These are phyloP conservation scores for Syzygium oleosum DNA, from an alignment of 345 rosid species.

Conservation along the genomic window DNA sequence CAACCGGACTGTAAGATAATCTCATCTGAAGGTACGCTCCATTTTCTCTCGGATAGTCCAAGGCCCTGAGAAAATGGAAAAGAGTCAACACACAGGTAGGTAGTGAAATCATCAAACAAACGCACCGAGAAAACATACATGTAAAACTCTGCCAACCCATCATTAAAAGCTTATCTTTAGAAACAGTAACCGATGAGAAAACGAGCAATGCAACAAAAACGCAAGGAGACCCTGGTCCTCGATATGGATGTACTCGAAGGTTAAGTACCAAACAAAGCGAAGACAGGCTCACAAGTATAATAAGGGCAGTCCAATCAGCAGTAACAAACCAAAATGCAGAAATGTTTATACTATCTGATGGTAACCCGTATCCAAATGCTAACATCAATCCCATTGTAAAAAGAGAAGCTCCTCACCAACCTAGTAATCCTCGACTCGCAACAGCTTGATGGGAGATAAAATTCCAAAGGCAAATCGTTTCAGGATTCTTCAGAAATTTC, in stretches of 20 bases:
- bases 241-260: not conserved
- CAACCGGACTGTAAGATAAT: slow-evolving; percentile 84
- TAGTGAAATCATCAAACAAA: not conserved
- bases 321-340: not conserved
- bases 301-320: not conserved
- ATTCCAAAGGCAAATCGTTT: not conserved
- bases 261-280: not conserved
- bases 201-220: not conserved
- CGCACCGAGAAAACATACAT: not conserved
- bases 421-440: not conserved
- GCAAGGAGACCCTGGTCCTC: not conserved
- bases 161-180: not conserved
- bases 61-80: slow-evolving; percentile 44
- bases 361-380: not conserved
- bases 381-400: not conserved
- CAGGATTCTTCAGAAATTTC: not conserved
- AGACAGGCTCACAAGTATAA: not conserved
- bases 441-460: not conserved
- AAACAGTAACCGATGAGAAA: not conserved
- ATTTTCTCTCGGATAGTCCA: slow-evolving; percentile 63
- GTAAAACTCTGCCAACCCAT: not conserved
- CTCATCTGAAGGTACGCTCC: slow-evolving; percentile 94
- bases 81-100: not conserved
- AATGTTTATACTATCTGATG: not conserved
- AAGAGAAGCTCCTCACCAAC: not conserved